A percentile compares a stretch with the other conserved stretches of the same genome.
phyloP scores from a whole-genome alignment of 2,329 filamentous ascomycete genomes.

The Colletotrichum trifolii region DNA sequence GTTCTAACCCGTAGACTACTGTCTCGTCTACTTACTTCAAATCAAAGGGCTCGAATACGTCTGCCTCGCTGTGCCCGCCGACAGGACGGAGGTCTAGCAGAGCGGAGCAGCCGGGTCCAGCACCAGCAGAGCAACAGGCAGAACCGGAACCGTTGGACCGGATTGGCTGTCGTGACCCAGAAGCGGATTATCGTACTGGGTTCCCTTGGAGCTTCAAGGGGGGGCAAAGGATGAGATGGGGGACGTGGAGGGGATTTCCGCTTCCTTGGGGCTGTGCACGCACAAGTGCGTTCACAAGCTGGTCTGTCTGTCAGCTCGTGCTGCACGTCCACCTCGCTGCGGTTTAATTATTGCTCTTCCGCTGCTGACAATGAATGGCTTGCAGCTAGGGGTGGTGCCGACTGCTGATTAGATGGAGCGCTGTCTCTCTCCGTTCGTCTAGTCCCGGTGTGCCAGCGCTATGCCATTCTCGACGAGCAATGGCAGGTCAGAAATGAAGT shows the following conservation, averaged over 20 bases:
- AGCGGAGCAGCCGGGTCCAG: neutral
- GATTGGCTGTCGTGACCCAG: conserved; percentile 31
- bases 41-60: neutral
- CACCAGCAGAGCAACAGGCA: conserved; percentile 30
- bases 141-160: conserved; percentile 17
- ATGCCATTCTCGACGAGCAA: conserved; percentile 31
- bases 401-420: conserved; percentile 24
- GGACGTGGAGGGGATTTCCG: conserved; percentile 20
- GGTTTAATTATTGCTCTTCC: too few relatives aligned
- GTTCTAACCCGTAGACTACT: neutral
- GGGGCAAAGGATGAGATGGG: neutral
- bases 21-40: conserved; percentile 9
- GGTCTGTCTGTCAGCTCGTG: conserved; percentile 15
- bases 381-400: conserved; percentile 27
- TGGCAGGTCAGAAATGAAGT: conserved; percentile 11
- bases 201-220: conserved; percentile 8
- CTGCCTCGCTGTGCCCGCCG: conserved; percentile 19
- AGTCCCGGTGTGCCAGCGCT: conserved; percentile 29
- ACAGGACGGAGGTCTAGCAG: conserved; percentile 11
- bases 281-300: conserved; percentile 3
- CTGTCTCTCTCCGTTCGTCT: conserved; percentile 21
- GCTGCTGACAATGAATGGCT: neutral
- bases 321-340: neutral
- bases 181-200: conserved; percentile 34
- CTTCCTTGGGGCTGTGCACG: conserved; percentile 35